Evolutionary conservation across 1,284 basidiomycete genomes (phyloP), one percentile per base, ranked within the genome.

Genomic region (Phaffia rhodozyma): DNA sequence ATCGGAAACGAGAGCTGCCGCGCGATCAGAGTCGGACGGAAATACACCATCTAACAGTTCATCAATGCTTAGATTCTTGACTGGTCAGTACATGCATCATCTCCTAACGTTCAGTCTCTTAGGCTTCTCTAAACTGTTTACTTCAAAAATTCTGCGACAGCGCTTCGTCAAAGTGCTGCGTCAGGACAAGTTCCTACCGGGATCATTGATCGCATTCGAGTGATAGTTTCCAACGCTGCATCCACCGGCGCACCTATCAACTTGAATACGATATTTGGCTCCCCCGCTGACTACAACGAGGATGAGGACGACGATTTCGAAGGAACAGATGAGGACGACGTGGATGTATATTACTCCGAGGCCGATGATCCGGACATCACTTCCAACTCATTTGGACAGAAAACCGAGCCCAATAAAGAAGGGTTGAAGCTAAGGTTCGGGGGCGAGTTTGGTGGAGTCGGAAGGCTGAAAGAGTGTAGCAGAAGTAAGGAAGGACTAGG

Each of bases 381-480:
- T 13, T 13, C 32, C 2, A 6, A 53, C 18, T 32, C 11, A 27
- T 11, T 32, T 16, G 11, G 18, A 32, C 32, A 32, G 18, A 43
- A 43, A 11, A 16, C 25, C 11, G 60, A 56, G 54, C 52, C 63
- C 5, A 29, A 49, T 11, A 30, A 50, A 23, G 32, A 49, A 27
- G 63, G 63, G 3, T 47, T 65, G 13, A 32, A 48, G 54, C 50
- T 65, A 27, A n/a, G 63, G n/a, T 65, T 34, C 23, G 63, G 63
- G 23, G 63, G 63, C 20, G 63, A 65, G 50, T 65, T 65, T 47
- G 63, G 63, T 6, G 47, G 34, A 13, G 63, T 65, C 6, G 58
- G 58, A 25, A 54, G 34, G 34, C 47, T 30, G 20, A 3, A 21
- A 47, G 54, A 21, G 54, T 4, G 27, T 29, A 27, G 54, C 7